phyloP scores from a whole-genome alignment of 768 basidiomycete genomes.

The Xerocomus brunneocitrinus region DNA sequence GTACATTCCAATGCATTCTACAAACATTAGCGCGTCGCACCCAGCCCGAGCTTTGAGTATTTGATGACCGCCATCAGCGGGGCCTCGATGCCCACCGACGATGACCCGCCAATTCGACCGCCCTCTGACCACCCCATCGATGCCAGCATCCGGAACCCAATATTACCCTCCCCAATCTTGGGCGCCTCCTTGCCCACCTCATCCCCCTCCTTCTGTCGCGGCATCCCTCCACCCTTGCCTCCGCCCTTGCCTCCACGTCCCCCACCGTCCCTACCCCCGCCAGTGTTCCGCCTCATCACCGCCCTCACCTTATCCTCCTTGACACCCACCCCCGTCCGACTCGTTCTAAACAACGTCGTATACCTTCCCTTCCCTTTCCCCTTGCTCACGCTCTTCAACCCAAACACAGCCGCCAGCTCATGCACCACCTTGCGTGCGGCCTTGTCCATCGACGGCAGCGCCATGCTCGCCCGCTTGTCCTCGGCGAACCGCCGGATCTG shows the following conservation, averaged over 20 bases:
- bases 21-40: slow-evolving; percentile 41
- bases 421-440: slow-evolving; percentile 69
- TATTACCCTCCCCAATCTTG: slow-evolving; percentile 71
- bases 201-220: slow-evolving; percentile 74
- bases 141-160: slow-evolving; percentile 84
- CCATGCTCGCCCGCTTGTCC: slow-evolving; percentile 51
- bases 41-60: slow-evolving; percentile 78
- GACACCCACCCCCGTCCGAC: slow-evolving; percentile 47
- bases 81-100: slow-evolving; percentile 57
- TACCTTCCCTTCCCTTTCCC: slow-evolving; percentile 68
- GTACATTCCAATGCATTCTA: not conserved
- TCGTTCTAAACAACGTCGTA: slow-evolving; percentile 71
- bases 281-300: slow-evolving; percentile 34
- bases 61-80: slow-evolving; percentile 86
- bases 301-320: slow-evolving; percentile 58
- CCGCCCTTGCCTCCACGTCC: slow-evolving; percentile 8
- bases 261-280: slow-evolving; percentile 10
- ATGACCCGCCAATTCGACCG: slow-evolving; percentile 59
- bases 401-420: slow-evolving; percentile 74
- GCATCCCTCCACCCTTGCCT: slow-evolving; percentile 28
- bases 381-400: slow-evolving; percentile 71
- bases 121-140: slow-evolving; percentile 93
- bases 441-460: slow-evolving; percentile 77
- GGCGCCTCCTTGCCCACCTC: slow-evolving; percentile 86
- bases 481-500: slow-evolving; percentile 68